Percentiles rank a stretch among this genome's conserved stretches.
Evolutionary conservation across 1,284 basidiomycete genomes (phyloP).

Genomic region (Boletellus sp.): DNA sequence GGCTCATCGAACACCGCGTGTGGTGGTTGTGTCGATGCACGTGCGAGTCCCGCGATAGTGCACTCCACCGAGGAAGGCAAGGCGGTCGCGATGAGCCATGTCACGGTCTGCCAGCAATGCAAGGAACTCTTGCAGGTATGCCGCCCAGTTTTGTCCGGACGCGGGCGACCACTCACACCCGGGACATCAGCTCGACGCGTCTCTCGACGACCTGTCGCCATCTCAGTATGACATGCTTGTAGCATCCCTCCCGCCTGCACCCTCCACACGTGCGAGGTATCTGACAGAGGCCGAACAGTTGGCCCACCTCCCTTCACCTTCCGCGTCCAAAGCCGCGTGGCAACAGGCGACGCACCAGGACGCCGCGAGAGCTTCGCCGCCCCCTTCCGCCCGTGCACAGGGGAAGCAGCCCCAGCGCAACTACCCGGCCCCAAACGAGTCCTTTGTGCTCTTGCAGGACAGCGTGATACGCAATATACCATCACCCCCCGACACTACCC

Average conservation of each 20-base stretch:
- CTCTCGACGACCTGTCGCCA: conserved; percentile 77
- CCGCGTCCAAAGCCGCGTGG: conserved; percentile 60
- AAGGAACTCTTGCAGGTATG: conserved; percentile 79
- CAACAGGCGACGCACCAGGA: conserved; percentile 45
- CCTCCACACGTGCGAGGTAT: conserved; percentile 38
- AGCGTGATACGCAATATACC: conserved; percentile 69
- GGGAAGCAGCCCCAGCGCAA: conserved; percentile 55
- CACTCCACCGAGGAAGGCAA: neutral
- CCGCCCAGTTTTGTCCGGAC: conserved; percentile 8
- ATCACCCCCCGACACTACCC: conserved; percentile 37
- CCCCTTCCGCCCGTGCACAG: conserved; percentile 45
- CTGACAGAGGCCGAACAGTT: conserved; percentile 53
- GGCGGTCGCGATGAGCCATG: conserved; percentile 47
- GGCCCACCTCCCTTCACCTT: conserved; percentile 51
- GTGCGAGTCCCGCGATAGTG: neutral
- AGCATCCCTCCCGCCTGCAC: conserved; percentile 62
- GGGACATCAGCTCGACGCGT: conserved; percentile 68
- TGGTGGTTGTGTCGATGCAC: neutral
- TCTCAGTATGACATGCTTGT: conserved; percentile 85
- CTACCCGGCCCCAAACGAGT: conserved; percentile 66
- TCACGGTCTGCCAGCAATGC: conserved; percentile 73
- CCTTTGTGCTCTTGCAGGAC: conserved; percentile 86
- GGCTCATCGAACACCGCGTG: neutral
- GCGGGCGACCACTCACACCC: conserved; percentile 17
- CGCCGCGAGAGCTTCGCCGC: conserved; percentile 35